Base-by-base conservation (phyloP, 192 early-diverging fungal genomes). In the Phycomyces blakesleeanus region DNA sequence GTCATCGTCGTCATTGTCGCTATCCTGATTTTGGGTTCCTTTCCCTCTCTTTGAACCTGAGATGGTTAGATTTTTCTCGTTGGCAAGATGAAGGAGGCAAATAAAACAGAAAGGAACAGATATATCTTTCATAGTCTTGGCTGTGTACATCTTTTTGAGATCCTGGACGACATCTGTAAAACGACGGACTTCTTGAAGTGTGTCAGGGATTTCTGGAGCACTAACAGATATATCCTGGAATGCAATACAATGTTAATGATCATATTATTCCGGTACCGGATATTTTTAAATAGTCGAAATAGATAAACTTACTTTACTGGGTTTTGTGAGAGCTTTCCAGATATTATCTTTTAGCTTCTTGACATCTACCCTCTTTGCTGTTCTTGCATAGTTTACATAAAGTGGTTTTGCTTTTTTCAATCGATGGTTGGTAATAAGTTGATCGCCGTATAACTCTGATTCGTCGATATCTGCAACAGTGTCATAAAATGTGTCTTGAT, bases 71-170 rank as follows among this genome's bases (percentile, higher is more conserved):
- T 88, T 86, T 68, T 93, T 87, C 72, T 98, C 96, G 69, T 98
- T 97, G 34, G 95, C 95, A 66, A 98, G 71, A 83, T 98, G 96
- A 64, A 98, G 74, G 54, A 98, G 72, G 64, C 95, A 96, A 61
- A 98, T 97, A 72, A 98, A 98, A 75, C 95, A 96, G 68, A 92
- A 98, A 26, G 94, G 86, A n/a, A 95, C 87, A 2, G 95, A 96
- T 61, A 98, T 95, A 50, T 98, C 96, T 60, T 85, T 82, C 59
- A 93, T 81, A 59, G 83, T 87, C 51, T 93, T 83, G 26, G 79
- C 80, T 44, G 89, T 74, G 67, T 98, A 98, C 49, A 88, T 66
- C 51, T 78, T 80, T 70, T 84, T 86, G 18, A 98, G 80, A 18
- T 79, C 77, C 25, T 82, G 67, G 29, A 97, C 82, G 1, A 98